phyloP scores from a whole-genome alignment of 2,329 filamentous ascomycete species.

The Rhexocercosporidium sp. region DNA sequence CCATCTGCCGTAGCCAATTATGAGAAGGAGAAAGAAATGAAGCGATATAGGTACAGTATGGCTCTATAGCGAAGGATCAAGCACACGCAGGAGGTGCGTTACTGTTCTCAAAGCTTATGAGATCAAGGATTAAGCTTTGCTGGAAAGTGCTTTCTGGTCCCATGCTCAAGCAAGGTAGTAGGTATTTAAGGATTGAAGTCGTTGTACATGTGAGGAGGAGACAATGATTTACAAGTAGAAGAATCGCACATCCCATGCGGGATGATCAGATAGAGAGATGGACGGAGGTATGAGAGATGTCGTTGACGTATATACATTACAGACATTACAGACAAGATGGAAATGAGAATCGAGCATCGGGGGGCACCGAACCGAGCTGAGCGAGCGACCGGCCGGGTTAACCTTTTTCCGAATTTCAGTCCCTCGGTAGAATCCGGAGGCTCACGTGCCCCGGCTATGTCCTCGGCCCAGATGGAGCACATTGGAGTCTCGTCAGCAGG shows the following conservation, averaged over 20 bases:
- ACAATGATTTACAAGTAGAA: neutral
- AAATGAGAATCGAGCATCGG: no score
- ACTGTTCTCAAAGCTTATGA: neutral
- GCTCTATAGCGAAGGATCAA: neutral
- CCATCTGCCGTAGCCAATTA: neutral
- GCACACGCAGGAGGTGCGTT: neutral
- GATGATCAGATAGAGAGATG: neutral
- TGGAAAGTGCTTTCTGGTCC: neutral
- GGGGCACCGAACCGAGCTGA: no score
- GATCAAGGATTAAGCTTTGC: slow-evolving; percentile 1
- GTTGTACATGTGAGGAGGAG: neutral
- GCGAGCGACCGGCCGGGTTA: neutral
- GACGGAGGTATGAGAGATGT: neutral
- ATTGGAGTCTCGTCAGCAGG: slow-evolving; percentile 29
- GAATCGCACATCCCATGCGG: neutral
- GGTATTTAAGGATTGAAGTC: no score
- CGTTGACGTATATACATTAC: no score
- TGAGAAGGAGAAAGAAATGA: neutral
- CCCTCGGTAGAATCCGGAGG: neutral
- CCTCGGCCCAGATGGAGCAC: no score
- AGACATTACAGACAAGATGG: no score
- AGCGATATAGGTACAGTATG: neutral
- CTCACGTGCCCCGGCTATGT: no score
- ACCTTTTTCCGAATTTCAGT: neutral
- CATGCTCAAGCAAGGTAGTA: no score